A percentile compares a stretch with the other conserved stretches of the same genome.
These are phyloP conservation scores for Stevia rebaudiana DNA, from an alignment of 140 eudicot genomes.

Conservation along the genomic window DNA sequence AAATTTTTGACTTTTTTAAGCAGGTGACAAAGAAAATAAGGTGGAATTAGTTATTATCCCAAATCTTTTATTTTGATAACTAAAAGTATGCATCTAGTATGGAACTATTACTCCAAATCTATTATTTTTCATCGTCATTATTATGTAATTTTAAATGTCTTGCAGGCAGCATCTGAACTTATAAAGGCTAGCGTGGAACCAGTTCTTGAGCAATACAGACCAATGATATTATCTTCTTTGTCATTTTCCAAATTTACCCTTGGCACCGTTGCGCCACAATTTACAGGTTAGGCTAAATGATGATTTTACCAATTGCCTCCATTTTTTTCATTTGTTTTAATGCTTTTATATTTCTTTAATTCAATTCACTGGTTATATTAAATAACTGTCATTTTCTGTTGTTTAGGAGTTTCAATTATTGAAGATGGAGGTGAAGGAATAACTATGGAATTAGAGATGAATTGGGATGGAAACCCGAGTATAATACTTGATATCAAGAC, in stretches of 20 bases:
- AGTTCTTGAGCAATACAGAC: constrained; percentile 82
- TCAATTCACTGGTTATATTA: background rate
- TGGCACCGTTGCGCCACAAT: constrained; percentile 95
- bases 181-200: constrained; percentile 90
- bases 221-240: constrained; percentile 67
- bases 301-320: background rate
- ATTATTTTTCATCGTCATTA: background rate
- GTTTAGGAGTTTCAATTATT: constrained; percentile 70
- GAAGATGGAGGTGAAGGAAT: constrained; percentile 79
- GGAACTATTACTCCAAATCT: background rate
- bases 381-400: constrained; percentile 1
- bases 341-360: background rate
- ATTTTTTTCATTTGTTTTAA: constrained; percentile 1
- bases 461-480: constrained; percentile 99
- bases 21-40: too few relatives aligned
- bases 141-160: constrained; percentile 19
- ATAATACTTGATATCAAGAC: constrained; percentile 92
- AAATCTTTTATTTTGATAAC: too few relatives aligned
- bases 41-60: too few relatives aligned
- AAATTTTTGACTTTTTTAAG: too few relatives aligned
- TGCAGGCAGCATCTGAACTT: constrained; percentile 94
- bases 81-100: background rate
- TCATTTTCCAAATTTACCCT: constrained; percentile 86
- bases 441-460: constrained; percentile 97
- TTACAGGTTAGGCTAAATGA: constrained; percentile 67